Conservation (phyloP, 345 rosid genomes). For the Chamaenerion angustifolium region DNA sequence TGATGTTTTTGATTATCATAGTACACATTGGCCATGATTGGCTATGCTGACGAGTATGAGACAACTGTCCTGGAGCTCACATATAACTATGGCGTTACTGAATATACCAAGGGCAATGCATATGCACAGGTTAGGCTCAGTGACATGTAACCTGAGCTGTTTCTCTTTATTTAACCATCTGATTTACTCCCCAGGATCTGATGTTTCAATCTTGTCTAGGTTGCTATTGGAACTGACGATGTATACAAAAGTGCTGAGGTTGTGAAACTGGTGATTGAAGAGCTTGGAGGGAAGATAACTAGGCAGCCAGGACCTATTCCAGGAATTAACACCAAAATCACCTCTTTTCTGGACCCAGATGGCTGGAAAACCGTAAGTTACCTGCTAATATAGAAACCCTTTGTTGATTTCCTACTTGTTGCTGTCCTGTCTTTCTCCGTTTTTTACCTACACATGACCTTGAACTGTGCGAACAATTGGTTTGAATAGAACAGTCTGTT, state of each 20-base stretch:
- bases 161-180: background rate
- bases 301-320: conserved; percentile 80
- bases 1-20: conserved; percentile 11
- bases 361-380: conserved; percentile 89
- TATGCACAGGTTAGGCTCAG: conserved; percentile 57
- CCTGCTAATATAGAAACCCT: background rate
- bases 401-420: background rate
- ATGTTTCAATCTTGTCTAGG: conserved; percentile 17
- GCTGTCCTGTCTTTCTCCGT: background rate
- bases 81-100: conserved; percentile 71
- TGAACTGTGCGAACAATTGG: too few species aligned
- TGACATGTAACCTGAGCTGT: background rate
- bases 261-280: conserved; percentile 49
- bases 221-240: conserved; percentile 79
- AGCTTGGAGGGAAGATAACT: conserved; percentile 89
- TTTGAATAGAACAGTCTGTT: background rate
- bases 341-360: conserved; percentile 79
- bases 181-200: background rate
- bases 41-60: conserved; percentile 76
- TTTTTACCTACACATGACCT: background rate
- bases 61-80: conserved; percentile 75
- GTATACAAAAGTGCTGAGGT: conserved; percentile 93
- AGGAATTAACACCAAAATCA: conserved; percentile 79
- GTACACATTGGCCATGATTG: conserved; percentile 84
- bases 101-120: conserved; percentile 86